Evolutionary conservation across 176 grass and related monocot species (phyloP).

Genomic region (Thalia dealbata): DNA sequence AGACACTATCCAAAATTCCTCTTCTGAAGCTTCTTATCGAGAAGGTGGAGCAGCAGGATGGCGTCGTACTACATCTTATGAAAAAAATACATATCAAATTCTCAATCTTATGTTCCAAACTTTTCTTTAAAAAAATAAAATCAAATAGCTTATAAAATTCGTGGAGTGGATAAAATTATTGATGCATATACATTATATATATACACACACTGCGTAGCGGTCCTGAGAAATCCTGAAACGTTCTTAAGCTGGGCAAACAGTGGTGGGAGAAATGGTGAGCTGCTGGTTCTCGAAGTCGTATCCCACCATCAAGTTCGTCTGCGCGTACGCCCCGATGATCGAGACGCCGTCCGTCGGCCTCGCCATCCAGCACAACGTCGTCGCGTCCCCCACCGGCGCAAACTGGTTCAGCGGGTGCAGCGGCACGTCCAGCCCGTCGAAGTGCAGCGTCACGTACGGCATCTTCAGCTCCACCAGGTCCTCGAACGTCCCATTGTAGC

Average conservation of each 20-base stretch:
- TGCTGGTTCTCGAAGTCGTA: too few relatives aligned
- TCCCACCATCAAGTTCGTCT: neutral
- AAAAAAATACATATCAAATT: too few relatives aligned
- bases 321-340: neutral
- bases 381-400: neutral
- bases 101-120: too few relatives aligned
- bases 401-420: neutral
- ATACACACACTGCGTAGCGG: too few relatives aligned
- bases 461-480: neutral
- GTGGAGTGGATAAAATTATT: too few relatives aligned
- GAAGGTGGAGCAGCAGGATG: constrained; percentile 44
- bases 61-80: constrained; percentile 49
- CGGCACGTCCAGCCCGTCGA: neutral
- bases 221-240: too few relatives aligned
- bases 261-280: too few relatives aligned
- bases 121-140: too few relatives aligned
- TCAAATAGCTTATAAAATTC: too few relatives aligned
- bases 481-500: neutral
- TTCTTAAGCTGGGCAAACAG: neutral
- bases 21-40: constrained; percentile 70
- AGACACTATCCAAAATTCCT: constrained; percentile 64
- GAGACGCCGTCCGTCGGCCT: neutral
- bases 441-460: neutral
- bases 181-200: too few relatives aligned
- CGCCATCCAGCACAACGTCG: neutral